Evolutionary conservation across 805 yeast genomes (phyloP).

Genomic region (Candida broadrunensis): DNA sequence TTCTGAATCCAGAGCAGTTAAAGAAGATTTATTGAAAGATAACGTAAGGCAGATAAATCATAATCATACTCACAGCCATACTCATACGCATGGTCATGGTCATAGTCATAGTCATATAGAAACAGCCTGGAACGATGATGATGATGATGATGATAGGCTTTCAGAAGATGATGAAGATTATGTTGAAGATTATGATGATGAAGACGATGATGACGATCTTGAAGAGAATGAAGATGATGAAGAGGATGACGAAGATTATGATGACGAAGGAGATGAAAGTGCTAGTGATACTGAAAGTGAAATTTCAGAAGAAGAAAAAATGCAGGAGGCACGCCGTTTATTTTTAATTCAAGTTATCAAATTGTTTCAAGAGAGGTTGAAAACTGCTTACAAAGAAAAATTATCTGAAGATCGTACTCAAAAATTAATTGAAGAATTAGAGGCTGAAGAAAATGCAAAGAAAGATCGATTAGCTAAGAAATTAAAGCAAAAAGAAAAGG

Average conservation of each 20-base stretch:
- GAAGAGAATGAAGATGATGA: slow-evolving; percentile 29
- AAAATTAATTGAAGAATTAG: slow-evolving; percentile 63
- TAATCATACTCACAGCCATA: slow-evolving; percentile 3
- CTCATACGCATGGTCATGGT: slow-evolving; percentile 2
- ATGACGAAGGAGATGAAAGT: slow-evolving; percentile 42
- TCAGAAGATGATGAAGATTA: slow-evolving; percentile 20
- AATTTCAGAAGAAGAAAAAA: slow-evolving; percentile 53
- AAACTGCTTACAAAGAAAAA: slow-evolving; percentile 74
- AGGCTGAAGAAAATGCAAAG: slow-evolving; percentile 63
- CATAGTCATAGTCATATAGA: slow-evolving; percentile 2
- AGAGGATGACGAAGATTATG: slow-evolving; percentile 37
- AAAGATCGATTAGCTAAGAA: slow-evolving; percentile 67
- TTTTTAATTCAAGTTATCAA: slow-evolving; percentile 78
- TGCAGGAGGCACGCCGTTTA: slow-evolving; percentile 77
- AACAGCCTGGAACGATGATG: slow-evolving; percentile 19
- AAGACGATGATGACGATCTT: slow-evolving; percentile 23
- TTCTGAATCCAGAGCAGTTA: slow-evolving; percentile 47
- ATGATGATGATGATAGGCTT: slow-evolving; percentile 20
- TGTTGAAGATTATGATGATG: slow-evolving; percentile 26
- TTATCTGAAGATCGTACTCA: slow-evolving; percentile 72
- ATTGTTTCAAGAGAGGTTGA: slow-evolving; percentile 67
- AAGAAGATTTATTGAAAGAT: slow-evolving; percentile 22
- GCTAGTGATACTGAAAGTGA: slow-evolving; percentile 32
- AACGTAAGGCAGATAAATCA: background rate
- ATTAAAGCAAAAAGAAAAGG: slow-evolving; percentile 62